Evolutionary conservation across 2,329 filamentous ascomycete genomes (phyloP).

Genomic region (Rachicladosporium sp.): DNA sequence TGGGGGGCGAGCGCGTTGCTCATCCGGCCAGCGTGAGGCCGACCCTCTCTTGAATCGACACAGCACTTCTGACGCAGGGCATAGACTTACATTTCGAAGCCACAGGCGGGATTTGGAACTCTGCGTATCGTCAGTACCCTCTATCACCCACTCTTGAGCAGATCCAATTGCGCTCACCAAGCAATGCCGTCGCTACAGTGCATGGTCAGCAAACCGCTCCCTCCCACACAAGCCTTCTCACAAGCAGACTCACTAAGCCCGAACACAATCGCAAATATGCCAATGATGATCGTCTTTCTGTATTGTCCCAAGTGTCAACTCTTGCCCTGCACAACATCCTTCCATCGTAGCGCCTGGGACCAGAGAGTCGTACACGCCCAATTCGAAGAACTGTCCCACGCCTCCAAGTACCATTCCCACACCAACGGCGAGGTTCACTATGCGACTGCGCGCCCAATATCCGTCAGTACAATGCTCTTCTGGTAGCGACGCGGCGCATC

Average conservation of each 20-base stretch:
- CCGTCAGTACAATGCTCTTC: not conserved
- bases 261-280: constrained; percentile 81
- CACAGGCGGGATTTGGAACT: constrained; percentile 92
- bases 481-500: not conserved
- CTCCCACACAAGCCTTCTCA: no score
- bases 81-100: constrained; percentile 51
- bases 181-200: constrained; percentile 46
- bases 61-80: no score
- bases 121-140: constrained; percentile 25
- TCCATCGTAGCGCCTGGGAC: not conserved
- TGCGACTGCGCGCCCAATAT: constrained; percentile 49
- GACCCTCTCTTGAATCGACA: no score
- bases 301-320: not conserved
- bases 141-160: not conserved
- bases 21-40: no score
- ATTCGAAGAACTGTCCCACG: constrained; percentile 56
- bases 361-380: constrained; percentile 42
- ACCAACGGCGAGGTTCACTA: constrained; percentile 84
- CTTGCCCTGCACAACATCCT: not conserved
- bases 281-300: constrained; percentile 64
- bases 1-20: no score
- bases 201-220: no score
- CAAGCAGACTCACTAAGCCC: constrained; percentile 55
- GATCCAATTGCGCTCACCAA: constrained; percentile 23
- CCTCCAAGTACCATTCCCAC: constrained; percentile 81